A percentile compares a stretch with the other conserved stretches of the same genome.
phyloP scores from a whole-genome alignment of 2,329 filamentous ascomycete species.

The Chrysosporium queenslandicum region DNA sequence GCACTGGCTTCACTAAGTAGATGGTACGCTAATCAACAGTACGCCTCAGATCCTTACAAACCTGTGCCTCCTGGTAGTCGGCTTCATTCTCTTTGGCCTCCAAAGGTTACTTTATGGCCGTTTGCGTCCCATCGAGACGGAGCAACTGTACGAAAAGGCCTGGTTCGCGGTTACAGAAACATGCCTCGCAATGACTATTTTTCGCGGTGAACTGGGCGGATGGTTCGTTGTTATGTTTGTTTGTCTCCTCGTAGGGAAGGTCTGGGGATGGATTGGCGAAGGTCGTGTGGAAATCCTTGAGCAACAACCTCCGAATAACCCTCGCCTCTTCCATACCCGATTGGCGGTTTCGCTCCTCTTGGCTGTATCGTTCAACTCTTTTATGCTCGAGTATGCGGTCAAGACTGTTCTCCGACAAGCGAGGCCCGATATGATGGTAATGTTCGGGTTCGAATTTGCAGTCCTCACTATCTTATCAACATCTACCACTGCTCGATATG shows the following conservation, averaged over 20 bases:
- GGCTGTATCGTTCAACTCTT: slow-evolving; percentile 68
- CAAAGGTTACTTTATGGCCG: slow-evolving; percentile 85
- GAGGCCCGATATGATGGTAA: slow-evolving; percentile 98
- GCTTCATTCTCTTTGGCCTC: slow-evolving; percentile 71
- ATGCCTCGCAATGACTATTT: slow-evolving; percentile 94
- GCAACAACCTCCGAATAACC: slow-evolving; percentile 86
- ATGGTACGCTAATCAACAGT: neutral
- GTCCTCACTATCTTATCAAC: slow-evolving; percentile 70
- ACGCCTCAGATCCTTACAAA: slow-evolving; percentile 73
- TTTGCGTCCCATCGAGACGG: slow-evolving; percentile 85
- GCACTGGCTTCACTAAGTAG: slow-evolving; percentile 10
- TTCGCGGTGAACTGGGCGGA: slow-evolving; percentile 84
- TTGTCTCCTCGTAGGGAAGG: slow-evolving; percentile 79
- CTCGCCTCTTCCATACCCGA: slow-evolving; percentile 74
- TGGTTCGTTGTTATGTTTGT: slow-evolving; percentile 98
- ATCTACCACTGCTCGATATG: slow-evolving; percentile 69
- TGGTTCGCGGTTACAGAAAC: slow-evolving; percentile 99
- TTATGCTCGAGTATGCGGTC: slow-evolving; percentile 71
- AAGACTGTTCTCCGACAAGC: slow-evolving; percentile 76
- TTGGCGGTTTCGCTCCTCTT: slow-evolving; percentile 68
- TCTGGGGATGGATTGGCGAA: slow-evolving; percentile 98
- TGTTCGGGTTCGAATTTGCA: slow-evolving; percentile 98
- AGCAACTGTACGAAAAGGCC: slow-evolving; percentile 92
- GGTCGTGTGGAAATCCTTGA: slow-evolving; percentile 88
- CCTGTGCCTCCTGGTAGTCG: slow-evolving; percentile 70